Evolutionary conservation across 2,329 filamentous ascomycete genomes (phyloP).

Genomic region (Cucurbitaria berberidis): DNA sequence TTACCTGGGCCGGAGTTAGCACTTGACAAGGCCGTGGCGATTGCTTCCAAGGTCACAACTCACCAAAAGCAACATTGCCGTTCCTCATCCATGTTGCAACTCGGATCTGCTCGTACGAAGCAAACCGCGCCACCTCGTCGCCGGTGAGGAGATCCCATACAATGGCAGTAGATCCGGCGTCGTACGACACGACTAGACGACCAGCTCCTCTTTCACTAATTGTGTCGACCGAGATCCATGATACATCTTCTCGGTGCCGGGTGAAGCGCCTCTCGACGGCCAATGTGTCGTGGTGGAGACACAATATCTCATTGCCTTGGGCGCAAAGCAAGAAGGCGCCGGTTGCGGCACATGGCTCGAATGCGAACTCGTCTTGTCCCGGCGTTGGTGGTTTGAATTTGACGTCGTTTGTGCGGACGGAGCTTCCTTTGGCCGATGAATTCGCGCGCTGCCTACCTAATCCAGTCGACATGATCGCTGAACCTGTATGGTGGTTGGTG

Average conservation of each 20-base stretch:
- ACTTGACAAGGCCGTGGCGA: constrained; percentile 8
- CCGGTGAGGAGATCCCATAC: constrained; percentile 97
- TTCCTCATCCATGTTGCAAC: constrained; percentile 95
- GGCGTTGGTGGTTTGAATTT: constrained; percentile 51
- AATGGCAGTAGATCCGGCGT: constrained; percentile 87
- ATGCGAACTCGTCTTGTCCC: constrained; percentile 59
- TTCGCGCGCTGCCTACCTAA: constrained; percentile 51
- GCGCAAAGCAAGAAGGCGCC: constrained; percentile 90
- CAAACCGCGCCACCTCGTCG: constrained; percentile 88
- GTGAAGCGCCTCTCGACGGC: constrained; percentile 87
- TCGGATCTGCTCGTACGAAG: constrained; percentile 84
- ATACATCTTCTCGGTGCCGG: constrained; percentile 80
- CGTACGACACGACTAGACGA: constrained; percentile 89
- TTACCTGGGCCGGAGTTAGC: constrained; percentile 68
- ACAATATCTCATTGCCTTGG: constrained; percentile 80
- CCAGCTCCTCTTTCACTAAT: constrained; percentile 86
- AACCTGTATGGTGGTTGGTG: constrained; percentile 30
- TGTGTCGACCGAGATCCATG: constrained; percentile 87
- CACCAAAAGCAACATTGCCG: constrained; percentile 96
- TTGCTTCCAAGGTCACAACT: constrained; percentile 38
- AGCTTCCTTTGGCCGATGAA: constrained; percentile 45
- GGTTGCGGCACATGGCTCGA: constrained; percentile 89
- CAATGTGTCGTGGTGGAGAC: constrained; percentile 90
- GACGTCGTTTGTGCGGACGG: constrained; percentile 41
- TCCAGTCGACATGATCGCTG: constrained; percentile 53